phyloP scores from a whole-genome alignment of 352 stramenopile genomes.

The Phytophthora brassicae region DNA sequence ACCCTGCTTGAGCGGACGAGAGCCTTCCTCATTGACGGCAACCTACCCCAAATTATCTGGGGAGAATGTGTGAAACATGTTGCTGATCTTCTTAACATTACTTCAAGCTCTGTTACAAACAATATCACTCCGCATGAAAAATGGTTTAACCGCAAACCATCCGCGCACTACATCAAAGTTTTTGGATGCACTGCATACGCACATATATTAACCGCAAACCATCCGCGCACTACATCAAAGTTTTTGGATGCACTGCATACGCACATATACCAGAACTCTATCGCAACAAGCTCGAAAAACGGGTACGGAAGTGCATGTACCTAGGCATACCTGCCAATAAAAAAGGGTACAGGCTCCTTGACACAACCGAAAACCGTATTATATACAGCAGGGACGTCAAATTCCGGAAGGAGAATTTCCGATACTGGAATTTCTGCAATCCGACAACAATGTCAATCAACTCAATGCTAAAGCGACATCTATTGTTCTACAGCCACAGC shows the following conservation, averaged over 20 bases:
- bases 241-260: not conserved
- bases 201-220: not conserved
- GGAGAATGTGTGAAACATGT: constrained; percentile 16
- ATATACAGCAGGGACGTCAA: constrained; percentile 11
- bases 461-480: not conserved
- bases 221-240: constrained; percentile 2
- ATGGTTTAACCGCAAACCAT: constrained; percentile 13
- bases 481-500: not conserved
- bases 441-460: not conserved
- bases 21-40: constrained; percentile 18
- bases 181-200: constrained; percentile 19
- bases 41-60: constrained; percentile 10
- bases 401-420: constrained; percentile 8
- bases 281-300: not conserved
- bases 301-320: constrained; percentile 8
- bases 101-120: constrained; percentile 12
- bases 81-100: constrained; percentile 16
- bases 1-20: constrained; percentile 20
- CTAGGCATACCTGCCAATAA: not conserved
- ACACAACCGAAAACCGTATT: not conserved
- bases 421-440: not conserved
- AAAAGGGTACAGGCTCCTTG: not conserved
- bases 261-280: not conserved
- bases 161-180: constrained; percentile 7
- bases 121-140: constrained; percentile 15